Conservation (phyloP, 306 rosid species). For the Potentilla sterilis region DNA sequence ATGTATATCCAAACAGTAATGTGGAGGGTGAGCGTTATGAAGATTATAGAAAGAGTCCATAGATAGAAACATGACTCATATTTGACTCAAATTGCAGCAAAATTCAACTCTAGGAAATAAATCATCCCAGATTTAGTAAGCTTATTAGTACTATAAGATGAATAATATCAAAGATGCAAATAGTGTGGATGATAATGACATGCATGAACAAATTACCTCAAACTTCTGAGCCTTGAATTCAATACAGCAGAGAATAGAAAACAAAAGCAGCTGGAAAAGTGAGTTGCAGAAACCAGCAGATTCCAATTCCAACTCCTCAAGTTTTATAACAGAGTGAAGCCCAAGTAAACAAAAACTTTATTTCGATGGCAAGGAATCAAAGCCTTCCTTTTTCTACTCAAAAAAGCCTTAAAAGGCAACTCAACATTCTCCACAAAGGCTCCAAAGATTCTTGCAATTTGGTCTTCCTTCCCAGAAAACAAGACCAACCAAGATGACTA, state of each 20-base stretch:
- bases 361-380: slow-evolving; percentile 72
- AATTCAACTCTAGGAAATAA: not conserved
- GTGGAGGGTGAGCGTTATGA: not conserved
- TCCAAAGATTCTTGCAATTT: slow-evolving; percentile 29
- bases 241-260: slow-evolving; percentile 19
- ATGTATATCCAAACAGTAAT: not conserved
- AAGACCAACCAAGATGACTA: slow-evolving; percentile 23
- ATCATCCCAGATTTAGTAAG: not conserved
- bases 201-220: slow-evolving; percentile 38
- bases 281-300: slow-evolving; percentile 24
- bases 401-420: slow-evolving; percentile 28
- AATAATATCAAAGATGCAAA: slow-evolving; percentile 8
- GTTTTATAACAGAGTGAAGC: slow-evolving; percentile 41
- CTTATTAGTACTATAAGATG: slow-evolving; percentile 8
- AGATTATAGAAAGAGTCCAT: not conserved
- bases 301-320: slow-evolving; percentile 44
- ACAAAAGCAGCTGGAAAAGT: slow-evolving; percentile 38
- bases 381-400: slow-evolving; percentile 34
- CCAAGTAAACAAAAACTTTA: slow-evolving; percentile 41
- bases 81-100: slow-evolving; percentile 4
- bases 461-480: slow-evolving; percentile 31
- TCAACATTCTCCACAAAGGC: slow-evolving; percentile 37
- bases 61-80: not conserved
- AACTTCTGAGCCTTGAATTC: slow-evolving; percentile 28
- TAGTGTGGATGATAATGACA: slow-evolving; percentile 23